phyloP scores from a whole-genome alignment of 495 filamentous ascomycete genomes.

The Xylaria bambusicola region DNA sequence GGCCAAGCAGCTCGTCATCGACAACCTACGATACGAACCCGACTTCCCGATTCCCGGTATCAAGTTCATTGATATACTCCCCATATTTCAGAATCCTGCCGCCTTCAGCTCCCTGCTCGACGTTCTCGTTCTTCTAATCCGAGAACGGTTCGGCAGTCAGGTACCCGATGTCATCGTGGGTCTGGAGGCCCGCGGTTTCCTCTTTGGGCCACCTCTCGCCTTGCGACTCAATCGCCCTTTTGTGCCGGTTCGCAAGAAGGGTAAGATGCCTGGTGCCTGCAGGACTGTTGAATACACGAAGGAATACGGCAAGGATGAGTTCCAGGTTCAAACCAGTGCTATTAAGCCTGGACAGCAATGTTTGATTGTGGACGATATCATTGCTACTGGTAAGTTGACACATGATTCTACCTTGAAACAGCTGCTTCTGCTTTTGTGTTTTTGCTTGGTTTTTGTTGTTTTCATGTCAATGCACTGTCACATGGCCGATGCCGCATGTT shows the following conservation, averaged over 20 bases:
- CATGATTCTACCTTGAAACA: neutral
- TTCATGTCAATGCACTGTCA: constrained; percentile 2
- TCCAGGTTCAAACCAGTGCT: constrained; percentile 88
- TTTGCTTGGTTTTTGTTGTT: neutral
- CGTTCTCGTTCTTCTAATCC: constrained; percentile 83
- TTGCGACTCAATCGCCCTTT: constrained; percentile 84
- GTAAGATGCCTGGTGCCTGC: constrained; percentile 90
- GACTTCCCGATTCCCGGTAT: constrained; percentile 96
- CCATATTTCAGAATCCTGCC: constrained; percentile 81
- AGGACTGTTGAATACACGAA: constrained; percentile 84
- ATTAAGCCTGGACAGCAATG: constrained; percentile 88
- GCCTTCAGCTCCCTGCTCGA: constrained; percentile 77
- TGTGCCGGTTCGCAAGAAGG: constrained; percentile 92
- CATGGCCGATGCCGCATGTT: neutral
- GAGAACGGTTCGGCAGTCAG: constrained; percentile 46
- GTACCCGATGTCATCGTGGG: constrained; percentile 91
- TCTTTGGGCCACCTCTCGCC: constrained; percentile 91
- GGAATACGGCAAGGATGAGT: constrained; percentile 95
- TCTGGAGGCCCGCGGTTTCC: constrained; percentile 90
- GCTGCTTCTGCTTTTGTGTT: neutral
- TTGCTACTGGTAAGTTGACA: constrained; percentile 81
- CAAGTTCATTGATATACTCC: constrained; percentile 97
- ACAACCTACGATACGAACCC: constrained; percentile 67
- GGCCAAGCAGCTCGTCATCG: constrained; percentile 41
- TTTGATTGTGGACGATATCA: constrained; percentile 94